Conservation (phyloP, 2,329 filamentous ascomycete genomes). For the Metarhizium rileyi region DNA sequence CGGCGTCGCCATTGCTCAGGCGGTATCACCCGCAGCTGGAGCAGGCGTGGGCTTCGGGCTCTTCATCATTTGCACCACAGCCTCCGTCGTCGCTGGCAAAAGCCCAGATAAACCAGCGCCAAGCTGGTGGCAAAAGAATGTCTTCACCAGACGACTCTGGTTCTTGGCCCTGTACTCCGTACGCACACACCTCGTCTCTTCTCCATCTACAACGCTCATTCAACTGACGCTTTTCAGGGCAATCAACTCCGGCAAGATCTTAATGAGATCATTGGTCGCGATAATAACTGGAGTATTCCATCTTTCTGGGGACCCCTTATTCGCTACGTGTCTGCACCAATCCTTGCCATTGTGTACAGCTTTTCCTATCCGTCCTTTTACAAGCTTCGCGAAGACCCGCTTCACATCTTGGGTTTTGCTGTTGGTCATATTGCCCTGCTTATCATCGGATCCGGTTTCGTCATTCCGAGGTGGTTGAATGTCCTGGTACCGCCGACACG, state of each 20-base stretch:
- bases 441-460: conserved; percentile 35
- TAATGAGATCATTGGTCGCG: conserved; percentile 41
- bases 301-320: conserved; percentile 38
- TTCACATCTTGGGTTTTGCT: conserved; percentile 40
- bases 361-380: conserved; percentile 43
- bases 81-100: conserved; percentile 29
- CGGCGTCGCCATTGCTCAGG: conserved; percentile 40
- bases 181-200: conserved; percentile 14
- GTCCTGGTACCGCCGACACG: conserved; percentile 38
- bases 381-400: conserved; percentile 35
- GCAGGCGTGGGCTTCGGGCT: conserved; percentile 43
- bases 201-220: neutral
- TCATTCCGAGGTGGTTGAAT: conserved; percentile 44
- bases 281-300: conserved; percentile 47
- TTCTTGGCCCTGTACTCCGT: conserved; percentile 49
- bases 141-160: conserved; percentile 34
- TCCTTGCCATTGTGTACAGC: conserved; percentile 40
- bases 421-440: conserved; percentile 37
- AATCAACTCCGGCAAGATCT: conserved; percentile 47
- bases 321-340: conserved; percentile 38
- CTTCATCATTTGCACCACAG: conserved; percentile 32
- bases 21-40: conserved; percentile 31
- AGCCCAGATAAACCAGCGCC: conserved; percentile 31
- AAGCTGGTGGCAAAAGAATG: conserved; percentile 30
- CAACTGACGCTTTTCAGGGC: conserved; percentile 25